Base-by-base conservation (phyloP, 768 basidiomycete genomes). In the Leccinum ochraceum region DNA sequence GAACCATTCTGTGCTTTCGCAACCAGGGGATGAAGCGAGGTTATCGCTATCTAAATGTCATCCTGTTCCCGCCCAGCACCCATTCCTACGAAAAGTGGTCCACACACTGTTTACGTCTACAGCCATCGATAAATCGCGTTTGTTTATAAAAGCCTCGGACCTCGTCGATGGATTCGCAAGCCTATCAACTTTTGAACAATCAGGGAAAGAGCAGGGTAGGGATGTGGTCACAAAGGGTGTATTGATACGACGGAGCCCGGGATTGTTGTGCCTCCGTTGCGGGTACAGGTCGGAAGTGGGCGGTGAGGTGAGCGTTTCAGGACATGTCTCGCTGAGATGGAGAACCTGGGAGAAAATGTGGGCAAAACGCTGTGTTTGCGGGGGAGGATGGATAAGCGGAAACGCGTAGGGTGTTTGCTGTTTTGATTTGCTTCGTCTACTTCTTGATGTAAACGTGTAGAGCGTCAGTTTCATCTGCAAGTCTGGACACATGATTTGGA, bases 111-210 rank as follows among this genome's bases (percentile, higher is more conserved):
- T 78, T 3, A 69, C 75, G 22, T 79, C 85, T 0, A 61, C 78
- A 1, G 75, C 83, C n/a, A 71, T 92, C 42, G 80, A 87, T 73
- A 89, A 87, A 66, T 76, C 89, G 1, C 80, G 79, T 9, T 76
- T 92, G 37, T 92, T 92, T 68, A 81, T 93, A 69, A 90, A 88
- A 68, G 81, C 89, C 2, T 75, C 71, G 10, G 88, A 92, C 63
- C 80, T 92, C n/a, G 76, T 89, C 6, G 87, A 90, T 65, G 86
- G 86, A 7, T 71, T 86, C 22, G 70, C 79, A 11, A 80, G 74
- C 37, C 66, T 85, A 39, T 72, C 75, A 1, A 71, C 78, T 7
- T 59, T 78, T 37, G 78, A 75, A 20, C 69, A 65, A 20, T 63
- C 71, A 26, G 76, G 76, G 60, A 79, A 78, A 53, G 77, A 75